These are phyloP conservation scores for Dactylorhiza incarnata DNA, from an alignment of 106 monocot species.

Conservation along the genomic window DNA sequence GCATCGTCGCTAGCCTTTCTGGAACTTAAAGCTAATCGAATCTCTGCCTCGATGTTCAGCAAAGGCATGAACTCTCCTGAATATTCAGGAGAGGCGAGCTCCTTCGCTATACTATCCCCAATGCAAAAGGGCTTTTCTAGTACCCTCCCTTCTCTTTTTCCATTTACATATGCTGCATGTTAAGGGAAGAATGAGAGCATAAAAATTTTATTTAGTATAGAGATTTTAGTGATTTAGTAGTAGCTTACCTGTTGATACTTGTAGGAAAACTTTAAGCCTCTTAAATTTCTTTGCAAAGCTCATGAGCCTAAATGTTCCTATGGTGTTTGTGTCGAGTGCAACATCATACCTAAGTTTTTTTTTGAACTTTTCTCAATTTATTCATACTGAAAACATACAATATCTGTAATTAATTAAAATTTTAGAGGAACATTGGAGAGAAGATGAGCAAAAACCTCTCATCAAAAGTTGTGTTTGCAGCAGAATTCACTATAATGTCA, in stretches of 20 bases:
- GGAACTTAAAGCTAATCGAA: conserved; percentile 43
- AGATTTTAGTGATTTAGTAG: not conserved
- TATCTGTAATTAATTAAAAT: not conserved
- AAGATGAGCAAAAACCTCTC: conserved; percentile 45
- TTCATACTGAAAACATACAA: not conserved
- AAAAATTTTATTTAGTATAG: not conserved
- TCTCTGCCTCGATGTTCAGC: conserved; percentile 68
- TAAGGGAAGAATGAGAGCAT: not conserved
- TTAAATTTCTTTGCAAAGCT: conserved; percentile 62
- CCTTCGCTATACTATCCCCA: conserved; percentile 51
- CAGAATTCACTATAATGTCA: conserved; percentile 80
- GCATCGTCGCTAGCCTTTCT: conserved; percentile 8
- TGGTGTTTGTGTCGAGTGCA: conserved; percentile 89
- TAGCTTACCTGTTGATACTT: conserved; percentile 75
- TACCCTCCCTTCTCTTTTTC: conserved; percentile 55
- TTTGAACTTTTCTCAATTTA: not conserved
- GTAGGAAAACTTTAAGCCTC: conserved; percentile 72
- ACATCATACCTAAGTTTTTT: conserved; percentile 68
- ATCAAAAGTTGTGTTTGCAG: conserved; percentile 91
- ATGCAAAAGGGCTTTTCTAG: conserved; percentile 47
- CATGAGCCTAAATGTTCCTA: conserved; percentile 72
- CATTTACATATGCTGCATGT: conserved; percentile 65
- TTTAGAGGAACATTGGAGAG: not conserved
- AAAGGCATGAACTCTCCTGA: conserved; percentile 14
- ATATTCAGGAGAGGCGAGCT: conserved; percentile 14